phyloP scores from a whole-genome alignment of 2,329 filamentous ascomycete species.

The Monosporascus sp. region DNA sequence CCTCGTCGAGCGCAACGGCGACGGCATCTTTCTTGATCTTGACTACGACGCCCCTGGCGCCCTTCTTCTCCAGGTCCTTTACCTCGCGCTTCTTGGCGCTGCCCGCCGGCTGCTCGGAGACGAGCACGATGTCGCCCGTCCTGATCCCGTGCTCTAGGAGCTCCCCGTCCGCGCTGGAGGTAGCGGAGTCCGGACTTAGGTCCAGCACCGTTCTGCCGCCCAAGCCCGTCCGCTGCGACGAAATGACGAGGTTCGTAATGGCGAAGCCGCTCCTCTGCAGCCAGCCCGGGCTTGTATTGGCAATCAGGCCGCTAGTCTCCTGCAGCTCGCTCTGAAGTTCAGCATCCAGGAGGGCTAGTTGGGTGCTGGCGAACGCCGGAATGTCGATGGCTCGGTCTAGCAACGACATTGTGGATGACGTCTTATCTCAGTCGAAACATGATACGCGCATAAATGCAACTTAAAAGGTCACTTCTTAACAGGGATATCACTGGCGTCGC shows the following conservation, averaged over 20 bases:
- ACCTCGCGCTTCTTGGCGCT: conserved; percentile 68
- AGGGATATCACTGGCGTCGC: no score
- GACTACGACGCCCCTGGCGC: conserved; percentile 65
- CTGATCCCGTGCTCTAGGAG: conserved; percentile 72
- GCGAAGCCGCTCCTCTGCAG: conserved; percentile 76
- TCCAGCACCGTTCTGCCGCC: conserved; percentile 89
- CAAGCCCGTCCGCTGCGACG: conserved; percentile 77
- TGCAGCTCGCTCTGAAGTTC: conserved; percentile 69
- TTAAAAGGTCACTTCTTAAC: no score
- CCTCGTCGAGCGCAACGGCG: conserved; percentile 65
- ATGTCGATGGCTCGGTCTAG: conserved; percentile 49
- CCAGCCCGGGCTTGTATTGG: conserved; percentile 59
- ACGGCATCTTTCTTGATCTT: conserved; percentile 54
- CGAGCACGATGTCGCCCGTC: conserved; percentile 70
- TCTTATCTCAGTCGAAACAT: neutral
- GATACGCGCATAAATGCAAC: no score
- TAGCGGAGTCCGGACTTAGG: conserved; percentile 67
- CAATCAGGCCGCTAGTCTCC: conserved; percentile 63
- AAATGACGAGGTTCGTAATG: conserved; percentile 67
- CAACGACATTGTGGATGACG: conserved; percentile 28
- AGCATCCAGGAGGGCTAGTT: conserved; percentile 63
- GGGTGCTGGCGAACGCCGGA: conserved; percentile 61
- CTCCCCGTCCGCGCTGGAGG: conserved; percentile 38
- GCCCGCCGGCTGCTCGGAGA: conserved; percentile 69
- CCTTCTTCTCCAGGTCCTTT: conserved; percentile 62